Base-by-base conservation (phyloP, 139 green algal species). In the Gonium pectorale region DNA sequence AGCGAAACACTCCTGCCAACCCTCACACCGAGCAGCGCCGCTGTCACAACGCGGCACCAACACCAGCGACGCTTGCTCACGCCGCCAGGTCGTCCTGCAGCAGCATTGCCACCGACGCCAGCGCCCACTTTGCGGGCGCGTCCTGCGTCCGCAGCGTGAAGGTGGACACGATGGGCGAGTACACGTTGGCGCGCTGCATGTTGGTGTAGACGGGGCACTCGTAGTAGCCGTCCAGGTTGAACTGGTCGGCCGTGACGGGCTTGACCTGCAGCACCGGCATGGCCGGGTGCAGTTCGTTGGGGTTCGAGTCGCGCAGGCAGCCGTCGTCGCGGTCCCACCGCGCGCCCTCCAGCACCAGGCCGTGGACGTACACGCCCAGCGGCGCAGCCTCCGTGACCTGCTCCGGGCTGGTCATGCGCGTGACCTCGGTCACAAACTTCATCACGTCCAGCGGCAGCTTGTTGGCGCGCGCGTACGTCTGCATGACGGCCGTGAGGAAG, bases 101-200 rank as follows among this genome's bases (percentile, higher is more conserved):
- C 73, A 98, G 85, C 64, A 97, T 68, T 15, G 95, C 94, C 15
- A 95, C 94, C 33, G 87, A 94, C 0, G 94, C 94, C 41, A 98
- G 88, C 17, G 91, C 90, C 95, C 95, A 97, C 87, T 97, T 97
- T 84, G 92, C 71, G 26, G 91, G 44, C 0, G 87, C 72, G 26
- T 97, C 94, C 40, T 89, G 83, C 3, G 92, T 96, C 77, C 89
- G 92, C 81, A 98, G 87, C 26, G 95, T 97, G 88, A 98, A 97
- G 26, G 77, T 94, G 63, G 71, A 89, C 49, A 97, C 93, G 40
- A 91, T 90, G 7, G 95, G 92, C 26, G 86, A 94, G 90, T 98
- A 98, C 27, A 97, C 94, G 80, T 98, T 97, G 59, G 93, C 94
- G 59, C 93, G 90, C 91, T 96, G 94, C 94, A 96, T 95, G 90